A percentile compares a stretch with the other conserved stretches of the same genome.
Evolutionary conservation across 2,329 filamentous ascomycete genomes (phyloP).

Genomic region (Thermomyces lanuginosus): DNA sequence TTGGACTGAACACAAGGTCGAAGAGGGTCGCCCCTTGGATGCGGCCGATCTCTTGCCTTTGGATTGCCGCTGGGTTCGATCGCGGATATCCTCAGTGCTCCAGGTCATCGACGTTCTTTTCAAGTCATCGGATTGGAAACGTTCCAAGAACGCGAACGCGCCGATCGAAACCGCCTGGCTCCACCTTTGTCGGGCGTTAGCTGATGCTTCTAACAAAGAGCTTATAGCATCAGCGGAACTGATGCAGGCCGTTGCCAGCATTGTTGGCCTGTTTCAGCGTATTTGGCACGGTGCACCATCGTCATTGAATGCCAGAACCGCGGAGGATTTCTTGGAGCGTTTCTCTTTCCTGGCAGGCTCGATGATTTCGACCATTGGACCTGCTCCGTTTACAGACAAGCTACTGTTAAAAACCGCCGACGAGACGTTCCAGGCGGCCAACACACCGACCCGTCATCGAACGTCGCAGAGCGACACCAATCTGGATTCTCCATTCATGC

Average conservation of each 20-base stretch:
- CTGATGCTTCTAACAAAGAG: constrained; percentile 57
- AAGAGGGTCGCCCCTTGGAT: constrained; percentile 41
- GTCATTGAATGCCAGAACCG: constrained; percentile 16
- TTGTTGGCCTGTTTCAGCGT: constrained; percentile 52
- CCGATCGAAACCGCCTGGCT: constrained; percentile 43
- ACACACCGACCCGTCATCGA: constrained; percentile 21
- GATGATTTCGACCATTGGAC: constrained; percentile 36
- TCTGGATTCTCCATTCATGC: constrained; percentile 21
- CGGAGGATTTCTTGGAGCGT: constrained; percentile 29
- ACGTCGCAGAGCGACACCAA: constrained; percentile 13
- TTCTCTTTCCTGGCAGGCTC: constrained; percentile 36
- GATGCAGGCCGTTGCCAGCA: constrained; percentile 56
- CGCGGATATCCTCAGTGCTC: constrained; percentile 52
- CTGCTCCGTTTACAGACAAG: constrained; percentile 35
- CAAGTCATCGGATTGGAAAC: constrained; percentile 33
- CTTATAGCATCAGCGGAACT: constrained; percentile 77
- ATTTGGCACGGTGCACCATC: constrained; percentile 47
- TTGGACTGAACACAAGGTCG: constrained; percentile 61
- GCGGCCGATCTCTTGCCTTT: constrained; percentile 67
- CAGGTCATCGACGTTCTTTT: constrained; percentile 40
- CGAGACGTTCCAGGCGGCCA: constrained; percentile 34
- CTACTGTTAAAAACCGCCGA: constrained; percentile 38
- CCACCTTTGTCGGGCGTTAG: constrained; percentile 45
- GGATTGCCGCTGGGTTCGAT: constrained; percentile 75
- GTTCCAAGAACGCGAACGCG: constrained; percentile 23